A percentile compares a stretch with the other conserved stretches of the same genome.
Evolutionary conservation across 2,329 filamentous ascomycete genomes (phyloP).

Genomic region (Cladosporium sp.): DNA sequence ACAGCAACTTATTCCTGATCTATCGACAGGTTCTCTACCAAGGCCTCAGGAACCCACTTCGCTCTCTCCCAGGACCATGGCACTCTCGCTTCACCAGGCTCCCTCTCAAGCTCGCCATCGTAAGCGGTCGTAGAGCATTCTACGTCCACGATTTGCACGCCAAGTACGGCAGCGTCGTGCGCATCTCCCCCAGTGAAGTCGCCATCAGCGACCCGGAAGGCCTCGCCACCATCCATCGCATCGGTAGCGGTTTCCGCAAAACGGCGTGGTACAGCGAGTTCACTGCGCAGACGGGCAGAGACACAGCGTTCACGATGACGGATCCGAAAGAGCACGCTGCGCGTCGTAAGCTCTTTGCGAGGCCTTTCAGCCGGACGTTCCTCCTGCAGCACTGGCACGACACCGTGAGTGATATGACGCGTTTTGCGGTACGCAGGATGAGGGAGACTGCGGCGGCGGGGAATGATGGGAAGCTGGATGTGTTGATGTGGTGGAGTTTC

Average conservation of each 20-base stretch:
- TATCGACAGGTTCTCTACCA: background rate
- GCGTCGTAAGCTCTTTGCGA: slow-evolving; percentile 41
- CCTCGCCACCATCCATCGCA: slow-evolving; percentile 20
- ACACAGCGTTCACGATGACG: slow-evolving; percentile 43
- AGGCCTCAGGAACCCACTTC: slow-evolving; percentile 29
- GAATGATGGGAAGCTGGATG: slow-evolving; percentile 40
- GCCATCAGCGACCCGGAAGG: slow-evolving; percentile 5
- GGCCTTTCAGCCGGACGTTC: slow-evolving; percentile 41
- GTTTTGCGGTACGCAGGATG: slow-evolving; percentile 40
- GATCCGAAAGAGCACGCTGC: slow-evolving; percentile 41
- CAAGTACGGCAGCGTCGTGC: slow-evolving; percentile 51
- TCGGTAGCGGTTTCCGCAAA: slow-evolving; percentile 34
- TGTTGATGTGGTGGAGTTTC: slow-evolving; percentile 46
- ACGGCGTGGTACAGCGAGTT: slow-evolving; percentile 34
- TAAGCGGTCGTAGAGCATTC: slow-evolving; percentile 42
- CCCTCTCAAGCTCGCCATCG: slow-evolving; percentile 41
- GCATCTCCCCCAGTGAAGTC: slow-evolving; percentile 49
- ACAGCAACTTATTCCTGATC: background rate
- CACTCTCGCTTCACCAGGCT: slow-evolving; percentile 31
- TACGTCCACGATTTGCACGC: slow-evolving; percentile 41
- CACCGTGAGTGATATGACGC: slow-evolving; percentile 38
- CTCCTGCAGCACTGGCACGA: slow-evolving; percentile 42
- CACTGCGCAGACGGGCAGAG: slow-evolving; percentile 27
- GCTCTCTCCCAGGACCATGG: slow-evolving; percentile 36
- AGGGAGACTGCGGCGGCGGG: slow-evolving; percentile 28